Conservation (phyloP, 208 protist genomes). For the Trypanosoma caninum region DNA sequence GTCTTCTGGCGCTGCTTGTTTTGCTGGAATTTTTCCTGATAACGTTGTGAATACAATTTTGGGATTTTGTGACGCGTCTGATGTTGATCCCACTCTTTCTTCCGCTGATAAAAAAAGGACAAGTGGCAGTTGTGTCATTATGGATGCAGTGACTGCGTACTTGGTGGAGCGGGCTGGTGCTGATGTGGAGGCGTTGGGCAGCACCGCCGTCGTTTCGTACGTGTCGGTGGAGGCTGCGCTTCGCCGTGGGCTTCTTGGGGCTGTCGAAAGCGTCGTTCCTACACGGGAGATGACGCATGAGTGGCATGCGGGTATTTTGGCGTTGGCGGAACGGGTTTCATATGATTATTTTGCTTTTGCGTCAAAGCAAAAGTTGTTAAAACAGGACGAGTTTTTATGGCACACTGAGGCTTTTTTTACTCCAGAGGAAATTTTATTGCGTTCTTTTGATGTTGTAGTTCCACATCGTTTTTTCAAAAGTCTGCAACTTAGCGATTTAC, state of each 20-base stretch:
- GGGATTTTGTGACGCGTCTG: neutral
- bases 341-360: constrained; percentile 26
- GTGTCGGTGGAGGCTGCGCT: constrained; percentile 9
- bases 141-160: constrained; percentile 15
- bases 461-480: constrained; percentile 12
- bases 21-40: neutral
- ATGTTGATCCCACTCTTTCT: neutral
- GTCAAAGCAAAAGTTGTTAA: constrained; percentile 15
- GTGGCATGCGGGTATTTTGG: constrained; percentile 39
- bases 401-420: constrained; percentile 21
- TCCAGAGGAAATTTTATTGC: constrained; percentile 10
- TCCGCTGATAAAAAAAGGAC: neutral
- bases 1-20: too few species aligned
- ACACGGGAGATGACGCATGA: constrained; percentile 29
- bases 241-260: constrained; percentile 1
- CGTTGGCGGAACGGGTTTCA: constrained; percentile 49
- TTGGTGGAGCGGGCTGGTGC: constrained; percentile 17
- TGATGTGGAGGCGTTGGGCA: neutral
- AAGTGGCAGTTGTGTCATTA: neutral
- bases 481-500: constrained; percentile 19
- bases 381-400: constrained; percentile 20
- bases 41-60: neutral
- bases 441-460: constrained; percentile 4
- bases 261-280: neutral
- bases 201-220: constrained; percentile 2